A percentile compares a stretch with the other conserved stretches of the same genome.
These are phyloP conservation scores for Cryptococcus sp. DNA, from an alignment of 1,284 basidiomycete genomes.

Conservation along the genomic window DNA sequence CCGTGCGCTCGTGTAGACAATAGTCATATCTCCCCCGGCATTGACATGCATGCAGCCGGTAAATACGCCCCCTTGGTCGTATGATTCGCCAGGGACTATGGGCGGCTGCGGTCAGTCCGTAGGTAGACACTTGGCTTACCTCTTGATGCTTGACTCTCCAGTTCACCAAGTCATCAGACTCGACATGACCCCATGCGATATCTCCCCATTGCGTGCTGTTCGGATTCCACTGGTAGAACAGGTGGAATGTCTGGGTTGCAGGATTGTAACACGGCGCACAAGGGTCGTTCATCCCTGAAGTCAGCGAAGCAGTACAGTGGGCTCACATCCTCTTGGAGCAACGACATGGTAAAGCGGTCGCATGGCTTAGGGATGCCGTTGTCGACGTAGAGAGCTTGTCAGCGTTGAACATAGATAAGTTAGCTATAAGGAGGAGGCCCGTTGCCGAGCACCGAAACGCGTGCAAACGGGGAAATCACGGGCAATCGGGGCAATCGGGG, in stretches of 20 bases:
- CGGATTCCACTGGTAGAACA: slow-evolving; percentile 25
- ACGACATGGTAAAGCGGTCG: slow-evolving; percentile 14
- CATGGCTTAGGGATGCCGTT: too few relatives aligned
- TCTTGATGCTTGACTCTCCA: slow-evolving; percentile 9
- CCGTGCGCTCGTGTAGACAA: slow-evolving; percentile 12
- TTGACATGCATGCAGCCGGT: slow-evolving; percentile 16
- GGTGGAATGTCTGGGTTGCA: slow-evolving; percentile 13
- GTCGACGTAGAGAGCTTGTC: too few relatives aligned
- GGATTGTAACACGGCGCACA: slow-evolving; percentile 18
- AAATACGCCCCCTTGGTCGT: slow-evolving; percentile 17
- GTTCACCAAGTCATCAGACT: slow-evolving; percentile 12
- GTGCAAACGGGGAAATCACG: too few relatives aligned
- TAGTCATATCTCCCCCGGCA: slow-evolving; percentile 1
- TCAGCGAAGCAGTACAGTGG: neutral
- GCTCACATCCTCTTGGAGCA: slow-evolving; percentile 14
- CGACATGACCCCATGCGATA: slow-evolving; percentile 22
- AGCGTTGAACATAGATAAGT: too few relatives aligned
- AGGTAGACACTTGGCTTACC: slow-evolving; percentile 1
- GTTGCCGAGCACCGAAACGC: too few relatives aligned
- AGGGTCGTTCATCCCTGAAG: slow-evolving; percentile 19
- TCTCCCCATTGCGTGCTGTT: slow-evolving; percentile 12
- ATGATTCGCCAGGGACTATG: slow-evolving; percentile 9
- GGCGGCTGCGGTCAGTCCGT: slow-evolving; percentile 1
- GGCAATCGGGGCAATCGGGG: too few relatives aligned
- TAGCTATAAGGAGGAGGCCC: too few relatives aligned